Evolutionary conservation across 768 basidiomycete species (phyloP), one percentile per base, ranked within the genome.

Genomic region (Boletellus ananas): DNA sequence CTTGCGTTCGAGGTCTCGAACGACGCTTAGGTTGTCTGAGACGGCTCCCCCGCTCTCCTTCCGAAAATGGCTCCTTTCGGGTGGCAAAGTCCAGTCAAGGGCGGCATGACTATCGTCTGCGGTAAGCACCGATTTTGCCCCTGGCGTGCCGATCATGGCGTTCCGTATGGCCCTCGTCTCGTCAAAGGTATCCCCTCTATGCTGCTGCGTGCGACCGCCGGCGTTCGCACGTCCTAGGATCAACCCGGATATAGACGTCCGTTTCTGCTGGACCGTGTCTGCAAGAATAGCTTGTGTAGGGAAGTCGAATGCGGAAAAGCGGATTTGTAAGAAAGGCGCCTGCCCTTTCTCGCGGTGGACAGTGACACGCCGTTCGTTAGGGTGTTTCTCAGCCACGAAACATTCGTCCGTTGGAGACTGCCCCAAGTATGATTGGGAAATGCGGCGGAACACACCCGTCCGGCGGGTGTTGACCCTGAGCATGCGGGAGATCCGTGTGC

Each of bases 381-480:
- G 13, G 20, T 21, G 51, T 14, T 57, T 57, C 46, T 57, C 47
- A 11, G 34, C 13, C 2, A 23, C 20, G 5, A 55, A 45, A 54
- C 11, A 34, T 38, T 43, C 34, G 27, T 45, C 45, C 36, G 31
- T 8, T 56, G 27, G 48, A 21, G 50, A 41, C 35, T 45, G 50
- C 42, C 56, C 52, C 40, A 54, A 29, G 63, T 57, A 73, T 10
- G 68, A 68, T 14, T 75, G 80, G 0, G 81, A 71, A n/a, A 84
- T 58, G 55, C 76, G 76, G 18, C 68, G 76, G 65, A 85, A 81
- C 17, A 77, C 77, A 57, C 74, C 80, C 47, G 72, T 57, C 23
- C 77, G 75, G 37, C 18, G 43, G 4, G 80, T 80, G 52, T 80
- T 79, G 41, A 81, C 75, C 39, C 85, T 81, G 45, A 81, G 60